Base-by-base conservation (phyloP, 2,329 filamentous ascomycete genomes). In the Uncinocarpus reesii region DNA sequence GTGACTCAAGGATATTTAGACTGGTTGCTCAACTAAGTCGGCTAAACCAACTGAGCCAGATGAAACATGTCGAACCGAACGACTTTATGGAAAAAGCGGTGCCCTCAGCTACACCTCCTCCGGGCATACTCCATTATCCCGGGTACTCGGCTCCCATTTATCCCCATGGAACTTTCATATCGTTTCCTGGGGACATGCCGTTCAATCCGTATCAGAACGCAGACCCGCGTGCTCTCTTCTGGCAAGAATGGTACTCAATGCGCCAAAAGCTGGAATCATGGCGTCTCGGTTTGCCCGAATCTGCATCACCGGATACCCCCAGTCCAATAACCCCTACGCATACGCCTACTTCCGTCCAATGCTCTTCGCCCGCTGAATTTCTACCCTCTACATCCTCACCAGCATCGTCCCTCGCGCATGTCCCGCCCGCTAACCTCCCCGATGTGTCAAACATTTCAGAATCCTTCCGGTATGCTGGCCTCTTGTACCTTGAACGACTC, bases 401-500 rank as follows among this genome's bases (percentile, higher is more conserved):
- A 13, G 49, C 55, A 5, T 52, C 56, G 37, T 34, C 43, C 41
- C 55, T 57, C 24, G 59, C 57, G 10, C 52, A 58, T 31, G 61
- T 69, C 1, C 76, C 76, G 0, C 69, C 76, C 7, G 74, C 74
- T 6, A 84, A 92, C 62, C 68, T 84, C 1, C 74, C 80, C 18
- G 87, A 93, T 54, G 73, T 95, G 8, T 76, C 81, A 28, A 85
- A 88, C 58, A 83, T 95, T 43, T 93, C 86, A 16, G 87, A 95
- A 64, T 84, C 84, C 8, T 95, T 95, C 73, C 84, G 89, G 15
- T 88, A 92, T 64, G 82, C 88, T 0, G 89, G 88, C 0, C 75
- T 95, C 28, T 76, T 95, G 8, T 95, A 95, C 70, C 89, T 84
- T 7, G 87, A 94, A 69, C 84, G 89, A 3, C 78, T 95, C 20